Percentiles rank a stretch among this genome's conserved stretches.
Conservation (phyloP, 805 yeast genomes). For the Priceomyces castillae region DNA sequence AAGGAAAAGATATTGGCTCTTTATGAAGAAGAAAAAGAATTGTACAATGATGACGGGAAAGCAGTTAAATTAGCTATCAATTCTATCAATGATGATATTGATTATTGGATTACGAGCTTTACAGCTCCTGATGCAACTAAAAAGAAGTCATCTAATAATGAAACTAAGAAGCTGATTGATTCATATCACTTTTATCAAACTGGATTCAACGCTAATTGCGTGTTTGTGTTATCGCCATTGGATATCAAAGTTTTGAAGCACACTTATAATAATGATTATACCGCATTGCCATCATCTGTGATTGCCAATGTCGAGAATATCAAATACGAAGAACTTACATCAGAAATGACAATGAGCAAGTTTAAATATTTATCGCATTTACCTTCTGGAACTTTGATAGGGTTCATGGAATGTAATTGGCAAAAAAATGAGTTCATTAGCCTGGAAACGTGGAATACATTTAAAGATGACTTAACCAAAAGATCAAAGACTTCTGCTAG, state of each 20-base stretch:
- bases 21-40: constrained; percentile 53
- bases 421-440: constrained; percentile 27
- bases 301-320: constrained; percentile 67
- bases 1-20: constrained; percentile 49
- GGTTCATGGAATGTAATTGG: constrained; percentile 88
- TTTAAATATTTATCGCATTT: constrained; percentile 76
- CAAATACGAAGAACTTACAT: constrained; percentile 59
- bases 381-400: constrained; percentile 82
- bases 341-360: constrained; percentile 55
- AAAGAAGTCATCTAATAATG: background rate
- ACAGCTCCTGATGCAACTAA: constrained; percentile 3
- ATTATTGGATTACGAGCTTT: constrained; percentile 34
- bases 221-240: constrained; percentile 70
- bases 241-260: constrained; percentile 73
- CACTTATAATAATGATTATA: constrained; percentile 56
- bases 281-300: constrained; percentile 65
- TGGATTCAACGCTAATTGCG: constrained; percentile 57
- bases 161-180: background rate
- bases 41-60: constrained; percentile 59
- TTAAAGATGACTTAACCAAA: constrained; percentile 53
- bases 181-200: constrained; percentile 74
- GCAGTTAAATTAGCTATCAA: constrained; percentile 54
- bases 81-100: constrained; percentile 49
- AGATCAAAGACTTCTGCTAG: constrained; percentile 50
- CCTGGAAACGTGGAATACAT: constrained; percentile 40